These are phyloP conservation scores for Turritis glabra DNA, from an alignment of 345 rosid species.

Conservation along the genomic window DNA sequence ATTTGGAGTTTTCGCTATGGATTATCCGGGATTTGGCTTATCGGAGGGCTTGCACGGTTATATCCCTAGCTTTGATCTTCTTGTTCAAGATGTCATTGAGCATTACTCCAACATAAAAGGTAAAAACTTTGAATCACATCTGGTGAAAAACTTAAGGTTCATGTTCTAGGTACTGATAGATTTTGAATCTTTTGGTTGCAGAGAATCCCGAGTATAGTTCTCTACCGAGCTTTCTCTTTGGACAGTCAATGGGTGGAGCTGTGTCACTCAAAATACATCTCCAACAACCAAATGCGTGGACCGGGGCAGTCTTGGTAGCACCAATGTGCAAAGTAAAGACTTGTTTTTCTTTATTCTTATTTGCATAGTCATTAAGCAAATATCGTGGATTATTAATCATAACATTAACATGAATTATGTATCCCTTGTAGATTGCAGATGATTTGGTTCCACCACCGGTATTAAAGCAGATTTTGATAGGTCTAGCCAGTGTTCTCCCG, in stretches of 20 bases:
- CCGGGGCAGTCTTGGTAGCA: conserved; percentile 85
- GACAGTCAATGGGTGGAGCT: conserved; percentile 98
- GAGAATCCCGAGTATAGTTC: conserved; percentile 54
- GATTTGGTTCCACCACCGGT: conserved; percentile 73
- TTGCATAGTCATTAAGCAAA: background rate
- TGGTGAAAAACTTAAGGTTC: background rate
- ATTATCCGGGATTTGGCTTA: conserved; percentile 93
- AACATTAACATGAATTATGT: background rate
- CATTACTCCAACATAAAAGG: conserved; percentile 84
- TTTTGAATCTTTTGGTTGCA: conserved; percentile 40
- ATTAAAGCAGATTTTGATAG: conserved; percentile 62
- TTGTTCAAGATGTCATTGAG: conserved; percentile 86
- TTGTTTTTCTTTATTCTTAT: conserved; percentile 8
- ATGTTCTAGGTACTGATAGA: background rate
- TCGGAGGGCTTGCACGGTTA: conserved; percentile 92
- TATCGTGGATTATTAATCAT: background rate
- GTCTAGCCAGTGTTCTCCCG: conserved; percentile 72
- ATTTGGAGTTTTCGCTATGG: conserved; percentile 90
- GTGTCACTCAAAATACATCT: conserved; percentile 84
- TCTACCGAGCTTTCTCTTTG: conserved; percentile 86
- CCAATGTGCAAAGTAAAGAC: conserved; percentile 93
- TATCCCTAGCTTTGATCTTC: conserved; percentile 71
- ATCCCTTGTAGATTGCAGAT: conserved; percentile 72
- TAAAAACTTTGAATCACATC: conserved; percentile 25
- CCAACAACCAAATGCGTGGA: conserved; percentile 85